phyloP scores from a whole-genome alignment of 129 eudicot species.

The Saposhnikovia divaricata region DNA sequence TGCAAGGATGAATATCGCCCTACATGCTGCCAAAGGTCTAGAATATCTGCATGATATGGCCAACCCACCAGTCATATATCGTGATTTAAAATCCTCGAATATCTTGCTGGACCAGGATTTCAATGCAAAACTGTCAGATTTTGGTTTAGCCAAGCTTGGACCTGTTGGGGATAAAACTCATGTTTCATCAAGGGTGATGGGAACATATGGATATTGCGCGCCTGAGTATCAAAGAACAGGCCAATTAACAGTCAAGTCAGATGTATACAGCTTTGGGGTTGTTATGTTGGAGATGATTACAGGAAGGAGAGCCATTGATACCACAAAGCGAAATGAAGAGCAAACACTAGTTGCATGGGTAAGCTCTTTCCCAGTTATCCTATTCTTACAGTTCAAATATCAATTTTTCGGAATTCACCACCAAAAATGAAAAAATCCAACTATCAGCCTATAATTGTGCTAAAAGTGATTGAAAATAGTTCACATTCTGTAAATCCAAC shows the following conservation, averaged over 20 bases:
- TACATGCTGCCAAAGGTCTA: slow-evolving; percentile 15
- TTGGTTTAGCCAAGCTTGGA: slow-evolving; percentile 14
- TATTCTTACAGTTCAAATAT: too few relatives aligned
- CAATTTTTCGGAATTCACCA: background rate
- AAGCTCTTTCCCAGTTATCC: background rate
- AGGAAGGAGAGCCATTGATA: slow-evolving; percentile 11
- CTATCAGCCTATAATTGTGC: background rate
- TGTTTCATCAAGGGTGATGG: slow-evolving; percentile 13
- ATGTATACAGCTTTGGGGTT: slow-evolving; percentile 13
- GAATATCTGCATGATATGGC: slow-evolving; percentile 10
- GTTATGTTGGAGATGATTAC: slow-evolving; percentile 8
- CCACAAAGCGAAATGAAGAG: slow-evolving; percentile 8
- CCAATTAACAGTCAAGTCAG: slow-evolving; percentile 11
- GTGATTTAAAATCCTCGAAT: slow-evolving; percentile 13
- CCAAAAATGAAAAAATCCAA: too few relatives aligned
- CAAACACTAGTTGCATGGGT: slow-evolving; percentile 14
- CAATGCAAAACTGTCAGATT: slow-evolving; percentile 10
- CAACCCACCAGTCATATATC: slow-evolving; percentile 12
- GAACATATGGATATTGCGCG: slow-evolving; percentile 14
- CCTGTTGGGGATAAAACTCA: slow-evolving; percentile 3
- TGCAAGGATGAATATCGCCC: slow-evolving; percentile 6
- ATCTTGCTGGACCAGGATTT: slow-evolving; percentile 12
- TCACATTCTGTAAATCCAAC: too few relatives aligned
- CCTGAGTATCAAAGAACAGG: slow-evolving; percentile 14
- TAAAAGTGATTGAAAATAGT: background rate